A percentile compares a stretch with the other conserved stretches of the same genome.
Conservation (phyloP, 2,329 filamentous ascomycete genomes). For the Colletotrichum euphorbiae region DNA sequence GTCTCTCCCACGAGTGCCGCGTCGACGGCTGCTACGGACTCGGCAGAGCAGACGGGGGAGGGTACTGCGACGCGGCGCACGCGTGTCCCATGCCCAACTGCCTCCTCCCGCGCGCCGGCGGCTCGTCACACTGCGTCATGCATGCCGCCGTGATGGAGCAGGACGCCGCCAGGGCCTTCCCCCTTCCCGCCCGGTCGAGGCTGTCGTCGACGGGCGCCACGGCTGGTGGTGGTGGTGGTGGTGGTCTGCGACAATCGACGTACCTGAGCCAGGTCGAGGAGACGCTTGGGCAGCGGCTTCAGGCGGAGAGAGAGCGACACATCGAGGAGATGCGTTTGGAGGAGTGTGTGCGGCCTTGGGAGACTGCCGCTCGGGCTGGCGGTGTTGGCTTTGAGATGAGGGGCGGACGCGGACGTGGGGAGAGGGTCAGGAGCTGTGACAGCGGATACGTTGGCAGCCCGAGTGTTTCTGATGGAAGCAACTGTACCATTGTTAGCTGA, state of each 20-base stretch:
- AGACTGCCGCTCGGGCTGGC: neutral
- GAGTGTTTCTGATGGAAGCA: conserved; percentile 9
- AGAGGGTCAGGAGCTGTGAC: conserved; percentile 32
- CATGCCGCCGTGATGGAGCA: conserved; percentile 27
- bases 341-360: conserved; percentile 16
- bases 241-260: neutral
- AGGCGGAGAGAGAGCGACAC: conserved; percentile 31
- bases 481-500: conserved; percentile 31
- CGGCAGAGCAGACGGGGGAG: neutral
- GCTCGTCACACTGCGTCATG: conserved; percentile 11
- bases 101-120: neutral
- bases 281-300: conserved; percentile 32
- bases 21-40: neutral
- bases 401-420: neutral
- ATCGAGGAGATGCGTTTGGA: conserved; percentile 28
- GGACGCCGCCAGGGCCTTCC: neutral
- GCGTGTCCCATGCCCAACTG: conserved; percentile 29
- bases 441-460: conserved; percentile 38
- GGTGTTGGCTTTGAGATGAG: neutral
- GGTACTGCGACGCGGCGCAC: conserved; percentile 35
- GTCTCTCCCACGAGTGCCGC: conserved; percentile 34
- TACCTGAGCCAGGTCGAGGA: conserved; percentile 37
- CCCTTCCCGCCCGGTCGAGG: neutral
- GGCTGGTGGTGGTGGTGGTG: neutral
- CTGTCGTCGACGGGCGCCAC: neutral